phyloP scores from a whole-genome alignment of 495 filamentous ascomycete species.

The Rhizodiscina lignyota region DNA sequence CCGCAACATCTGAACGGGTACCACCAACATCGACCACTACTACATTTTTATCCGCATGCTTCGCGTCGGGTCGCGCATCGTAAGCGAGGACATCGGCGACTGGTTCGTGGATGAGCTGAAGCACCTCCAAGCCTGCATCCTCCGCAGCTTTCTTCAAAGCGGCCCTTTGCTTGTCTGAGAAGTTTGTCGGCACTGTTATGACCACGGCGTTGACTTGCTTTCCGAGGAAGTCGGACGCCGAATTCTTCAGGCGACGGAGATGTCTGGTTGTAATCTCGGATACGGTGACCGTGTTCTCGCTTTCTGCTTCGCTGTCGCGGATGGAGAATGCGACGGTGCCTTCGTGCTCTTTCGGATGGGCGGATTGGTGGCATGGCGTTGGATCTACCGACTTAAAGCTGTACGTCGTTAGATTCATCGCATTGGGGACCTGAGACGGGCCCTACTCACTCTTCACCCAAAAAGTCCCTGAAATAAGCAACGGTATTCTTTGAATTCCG shows the following conservation, averaged over 20 bases:
- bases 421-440: background rate
- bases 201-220: constrained; percentile 86
- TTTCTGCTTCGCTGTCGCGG: constrained; percentile 54
- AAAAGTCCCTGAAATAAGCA: constrained; percentile 87
- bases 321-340: constrained; percentile 69
- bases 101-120: constrained; percentile 90
- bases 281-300: constrained; percentile 54
- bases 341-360: constrained; percentile 66
- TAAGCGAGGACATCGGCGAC: constrained; percentile 81
- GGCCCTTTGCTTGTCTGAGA: constrained; percentile 66
- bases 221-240: constrained; percentile 81
- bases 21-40: constrained; percentile 90
- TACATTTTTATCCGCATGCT: constrained; percentile 58
- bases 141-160: constrained; percentile 63
- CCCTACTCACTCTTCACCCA: constrained; percentile 68
- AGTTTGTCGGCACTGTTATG: constrained; percentile 87
- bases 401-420: background rate
- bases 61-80: constrained; percentile 43
- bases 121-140: constrained; percentile 68
- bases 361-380: constrained; percentile 81
- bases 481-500: constrained; percentile 86
- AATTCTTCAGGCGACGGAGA: constrained; percentile 60
- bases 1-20: constrained; percentile 79
- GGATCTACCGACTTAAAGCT: constrained; percentile 92
- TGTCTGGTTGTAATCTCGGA: constrained; percentile 80